phyloP scores from a whole-genome alignment of 2,329 filamentous ascomycete genomes.

The Fusarium verticillioides region DNA sequence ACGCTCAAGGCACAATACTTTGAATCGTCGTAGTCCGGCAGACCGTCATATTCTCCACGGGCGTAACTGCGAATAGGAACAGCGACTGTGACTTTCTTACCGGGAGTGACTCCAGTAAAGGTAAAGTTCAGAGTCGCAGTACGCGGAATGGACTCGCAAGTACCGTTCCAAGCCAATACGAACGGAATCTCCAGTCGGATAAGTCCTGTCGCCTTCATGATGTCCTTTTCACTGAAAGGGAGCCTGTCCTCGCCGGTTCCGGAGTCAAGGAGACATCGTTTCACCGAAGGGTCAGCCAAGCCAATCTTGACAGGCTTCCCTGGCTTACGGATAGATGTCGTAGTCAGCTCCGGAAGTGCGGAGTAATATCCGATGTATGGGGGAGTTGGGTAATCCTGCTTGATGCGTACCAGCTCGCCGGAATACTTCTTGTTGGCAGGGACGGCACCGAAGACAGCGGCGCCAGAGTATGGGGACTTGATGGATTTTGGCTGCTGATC shows the following conservation, averaged over 20 bases:
- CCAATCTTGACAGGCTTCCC: not conserved
- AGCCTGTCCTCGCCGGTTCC: not conserved
- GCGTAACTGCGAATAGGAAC: not conserved
- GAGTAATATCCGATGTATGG: not conserved
- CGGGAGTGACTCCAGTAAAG: not conserved
- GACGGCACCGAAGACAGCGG: not conserved
- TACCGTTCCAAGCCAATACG: not conserved
- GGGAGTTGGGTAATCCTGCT: not conserved
- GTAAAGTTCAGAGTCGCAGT: not conserved
- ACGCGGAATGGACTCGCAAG: not conserved
- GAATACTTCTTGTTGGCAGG: not conserved
- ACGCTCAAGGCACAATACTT: not conserved
- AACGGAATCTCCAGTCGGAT: not conserved
- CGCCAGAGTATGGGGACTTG: not conserved
- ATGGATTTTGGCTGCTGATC: not conserved
- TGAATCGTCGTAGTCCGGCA: not conserved
- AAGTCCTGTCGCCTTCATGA: not conserved
- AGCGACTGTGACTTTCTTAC: not conserved
- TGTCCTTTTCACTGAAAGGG: not conserved
- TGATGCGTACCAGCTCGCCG: not conserved
- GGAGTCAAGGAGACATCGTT: not conserved
- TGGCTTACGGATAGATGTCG: not conserved
- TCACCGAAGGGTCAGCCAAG: not conserved
- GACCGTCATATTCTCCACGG: not conserved
- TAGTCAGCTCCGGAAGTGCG: not conserved